These are phyloP conservation scores for Solanum lycopersicoides DNA, from an alignment of 257 asterid species.

Conservation along the genomic window DNA sequence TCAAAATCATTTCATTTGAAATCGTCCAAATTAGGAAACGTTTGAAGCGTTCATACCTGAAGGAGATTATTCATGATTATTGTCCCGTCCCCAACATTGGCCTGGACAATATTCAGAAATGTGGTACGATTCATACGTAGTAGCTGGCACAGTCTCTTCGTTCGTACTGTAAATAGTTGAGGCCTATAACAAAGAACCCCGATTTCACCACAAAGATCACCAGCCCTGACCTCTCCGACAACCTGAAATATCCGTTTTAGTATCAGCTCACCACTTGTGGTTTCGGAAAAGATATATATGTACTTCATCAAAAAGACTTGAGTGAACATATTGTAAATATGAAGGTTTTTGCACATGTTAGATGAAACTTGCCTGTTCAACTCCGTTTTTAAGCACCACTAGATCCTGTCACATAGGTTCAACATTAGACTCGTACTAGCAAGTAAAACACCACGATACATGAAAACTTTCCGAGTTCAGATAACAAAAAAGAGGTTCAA, in stretches of 20 bases:
- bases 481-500: background rate
- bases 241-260: slow-evolving; percentile 33
- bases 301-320: background rate
- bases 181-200: slow-evolving; percentile 89
- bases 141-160: slow-evolving; percentile 66
- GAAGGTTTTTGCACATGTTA: background rate
- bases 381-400: slow-evolving; percentile 21
- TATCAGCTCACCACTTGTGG: background rate
- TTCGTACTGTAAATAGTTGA: slow-evolving; percentile 81
- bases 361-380: slow-evolving; percentile 56
- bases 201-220: slow-evolving; percentile 85
- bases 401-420: slow-evolving; percentile 21
- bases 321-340: background rate
- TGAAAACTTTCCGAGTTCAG: background rate
- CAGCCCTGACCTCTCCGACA: slow-evolving; percentile 70
- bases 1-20: slow-evolving; percentile 6
- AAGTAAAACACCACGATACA: background rate
- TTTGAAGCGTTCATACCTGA: slow-evolving; percentile 32
- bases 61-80: slow-evolving; percentile 84
- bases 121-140: slow-evolving; percentile 69
- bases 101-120: slow-evolving; percentile 72
- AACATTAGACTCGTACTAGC: slow-evolving; percentile 1
- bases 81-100: slow-evolving; percentile 82
- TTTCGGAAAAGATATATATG: background rate
- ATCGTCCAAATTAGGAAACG: background rate